Evolutionary conservation across 2,329 filamentous ascomycete genomes (phyloP).

Genomic region (Cladophialophora bantiana): DNA sequence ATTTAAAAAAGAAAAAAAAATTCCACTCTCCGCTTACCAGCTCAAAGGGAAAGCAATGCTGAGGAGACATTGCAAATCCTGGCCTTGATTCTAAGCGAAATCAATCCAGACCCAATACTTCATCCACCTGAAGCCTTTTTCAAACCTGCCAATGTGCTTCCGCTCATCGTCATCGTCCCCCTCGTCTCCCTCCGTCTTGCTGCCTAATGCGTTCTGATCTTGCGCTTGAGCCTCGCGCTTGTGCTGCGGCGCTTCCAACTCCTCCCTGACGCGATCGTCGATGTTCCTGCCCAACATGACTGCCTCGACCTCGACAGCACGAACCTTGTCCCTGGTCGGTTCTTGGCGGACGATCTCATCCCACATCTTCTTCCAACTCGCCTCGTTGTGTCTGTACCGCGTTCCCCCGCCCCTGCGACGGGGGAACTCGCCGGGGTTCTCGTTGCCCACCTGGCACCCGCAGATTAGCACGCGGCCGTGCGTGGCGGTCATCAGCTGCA

Average conservation of each 20-base stretch:
- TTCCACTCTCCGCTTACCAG: background rate
- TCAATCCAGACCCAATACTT: constrained; percentile 38
- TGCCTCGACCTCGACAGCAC: constrained; percentile 36
- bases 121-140: constrained; percentile 38
- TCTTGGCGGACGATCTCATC: constrained; percentile 56
- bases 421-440: constrained; percentile 33
- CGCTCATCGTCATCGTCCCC: constrained; percentile 8
- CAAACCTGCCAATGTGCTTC: constrained; percentile 18
- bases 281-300: constrained; percentile 19
- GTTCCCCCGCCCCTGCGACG: constrained; percentile 28
- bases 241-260: background rate
- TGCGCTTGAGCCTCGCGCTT: background rate
- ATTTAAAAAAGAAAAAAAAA: background rate
- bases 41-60: background rate
- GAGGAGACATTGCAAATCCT: background rate
- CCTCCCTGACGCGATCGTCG: background rate
- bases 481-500: constrained; percentile 31
- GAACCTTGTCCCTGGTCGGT: constrained; percentile 34
- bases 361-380: constrained; percentile 63
- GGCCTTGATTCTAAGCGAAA: constrained; percentile 26
- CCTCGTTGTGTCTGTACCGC: constrained; percentile 47
- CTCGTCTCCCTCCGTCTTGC: background rate
- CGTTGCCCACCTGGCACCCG: constrained; percentile 40
- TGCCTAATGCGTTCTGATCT: background rate
- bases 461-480: constrained; percentile 37